Percentiles rank a stretch among this genome's conserved stretches.
phyloP scores from a whole-genome alignment of 176 grass and related monocot genomes.

The Musa itinerans region DNA sequence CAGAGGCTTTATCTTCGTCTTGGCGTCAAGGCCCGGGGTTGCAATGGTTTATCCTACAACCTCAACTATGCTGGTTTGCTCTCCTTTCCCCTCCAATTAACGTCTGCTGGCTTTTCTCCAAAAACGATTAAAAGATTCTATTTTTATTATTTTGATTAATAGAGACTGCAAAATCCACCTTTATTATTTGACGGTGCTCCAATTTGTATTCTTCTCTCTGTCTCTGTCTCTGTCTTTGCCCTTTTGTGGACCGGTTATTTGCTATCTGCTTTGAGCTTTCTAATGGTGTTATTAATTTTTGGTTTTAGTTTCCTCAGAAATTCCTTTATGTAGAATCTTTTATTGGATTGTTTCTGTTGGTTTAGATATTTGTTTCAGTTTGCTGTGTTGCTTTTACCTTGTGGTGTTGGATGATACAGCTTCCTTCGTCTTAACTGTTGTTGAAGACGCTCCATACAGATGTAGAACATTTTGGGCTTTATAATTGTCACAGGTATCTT shows the following conservation, averaged over 20 bases:
- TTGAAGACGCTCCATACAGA: too few species aligned
- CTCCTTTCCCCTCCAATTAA: not conserved
- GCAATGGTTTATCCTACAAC: constrained; percentile 87
- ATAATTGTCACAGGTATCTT: too few species aligned
- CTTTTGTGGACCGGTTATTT: not conserved
- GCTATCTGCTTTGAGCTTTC: too few species aligned
- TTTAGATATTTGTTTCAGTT: not conserved
- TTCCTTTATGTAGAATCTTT: too few species aligned
- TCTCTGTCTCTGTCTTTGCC: too few species aligned
- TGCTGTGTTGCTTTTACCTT: not conserved
- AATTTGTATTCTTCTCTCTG: too few species aligned
- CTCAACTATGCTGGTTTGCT: constrained; percentile 75
- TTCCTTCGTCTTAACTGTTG: too few species aligned
- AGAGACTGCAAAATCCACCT: too few species aligned
- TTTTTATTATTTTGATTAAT: not conserved
- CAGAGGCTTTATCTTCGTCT: constrained; percentile 55
- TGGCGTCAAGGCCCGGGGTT: constrained; percentile 71
- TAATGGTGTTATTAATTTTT: not conserved
- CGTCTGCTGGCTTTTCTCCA: not conserved
- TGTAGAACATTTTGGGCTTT: too few species aligned
- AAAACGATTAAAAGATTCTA: not conserved
- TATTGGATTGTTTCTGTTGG: not conserved
- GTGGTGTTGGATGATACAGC: too few species aligned
- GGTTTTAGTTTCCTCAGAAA: not conserved
- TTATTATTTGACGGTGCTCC: too few species aligned